Evolutionary conservation across 306 rosid species (phyloP), one percentile per base, ranked within the genome.

Genomic region (Carpinus fangiana): DNA sequence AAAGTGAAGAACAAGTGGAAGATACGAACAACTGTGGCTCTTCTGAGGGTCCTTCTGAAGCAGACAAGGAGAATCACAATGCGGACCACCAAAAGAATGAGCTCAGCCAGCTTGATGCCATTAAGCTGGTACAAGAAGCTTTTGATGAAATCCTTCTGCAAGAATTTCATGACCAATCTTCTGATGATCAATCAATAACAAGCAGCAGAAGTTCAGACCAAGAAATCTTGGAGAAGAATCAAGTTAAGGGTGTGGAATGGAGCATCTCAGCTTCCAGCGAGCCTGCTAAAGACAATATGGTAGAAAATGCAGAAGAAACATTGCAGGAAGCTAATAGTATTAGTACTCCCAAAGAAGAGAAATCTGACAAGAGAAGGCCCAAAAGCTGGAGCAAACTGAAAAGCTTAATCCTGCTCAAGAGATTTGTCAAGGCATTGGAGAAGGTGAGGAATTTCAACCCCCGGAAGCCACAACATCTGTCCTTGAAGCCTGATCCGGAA

Each of bases 381-480:
- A 89, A 86, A 78, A 87, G 89, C 80, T 95, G 98, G 99, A 91
- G 96, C 86, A 87, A 84, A 83, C 81, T 95, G 81, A 93, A 86
- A 76, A 95, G 85, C 78, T 1, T 91, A 55, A 70, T 95, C 60
- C 86, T 95, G 53, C 84, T 91, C 76, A 93, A 83, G 80, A 88
- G 94, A 80, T 95, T 95, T 86, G 93, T 95, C 31, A 95, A 91
- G 90, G 97, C 96, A 17, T 53, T 95, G 70, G 99, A 95, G 51
- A 90, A 89, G 84, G 96, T 83, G 43, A 89, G 81, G 83, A 88
- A 78, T 76, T 69, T 91, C 66, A 81, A 82, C 41, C 77, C 76
- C 18, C 77, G 59, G 55, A 78, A 80, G 43, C 90, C 86, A 17
- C 73, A 61, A 43, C 73, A 34, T 79, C 84, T 83, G 51, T 82